Conservation (phyloP, 1,284 basidiomycete species). For the Ganoderma leucocontextum region DNA sequence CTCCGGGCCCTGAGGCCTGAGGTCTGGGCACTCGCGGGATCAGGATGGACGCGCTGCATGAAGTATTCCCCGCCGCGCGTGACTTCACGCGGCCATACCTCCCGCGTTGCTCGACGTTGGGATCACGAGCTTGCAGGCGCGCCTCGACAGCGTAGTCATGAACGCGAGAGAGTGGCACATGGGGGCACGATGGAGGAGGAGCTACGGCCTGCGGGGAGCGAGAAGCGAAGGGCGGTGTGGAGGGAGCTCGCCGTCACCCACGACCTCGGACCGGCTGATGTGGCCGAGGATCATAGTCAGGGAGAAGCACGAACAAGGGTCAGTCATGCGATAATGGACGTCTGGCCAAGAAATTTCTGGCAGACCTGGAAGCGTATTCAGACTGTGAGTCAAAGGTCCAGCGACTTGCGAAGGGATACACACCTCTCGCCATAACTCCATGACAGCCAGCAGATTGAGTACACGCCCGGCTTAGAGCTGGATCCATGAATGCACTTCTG, state of each 20-base stretch:
- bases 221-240: constrained; percentile 20
- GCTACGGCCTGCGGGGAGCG: constrained; percentile 1
- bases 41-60: constrained; percentile 16
- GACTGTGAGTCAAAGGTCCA: neutral
- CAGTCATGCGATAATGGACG: constrained; percentile 32
- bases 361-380: constrained; percentile 21
- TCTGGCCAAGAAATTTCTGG: constrained; percentile 30
- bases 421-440: neutral
- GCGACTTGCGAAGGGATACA: neutral
- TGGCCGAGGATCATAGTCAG: constrained; percentile 29
- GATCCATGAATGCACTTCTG: no score
- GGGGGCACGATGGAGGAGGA: constrained; percentile 32
- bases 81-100: constrained; percentile 17
- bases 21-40: no score
- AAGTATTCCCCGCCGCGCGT: constrained; percentile 20
- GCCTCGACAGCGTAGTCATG: constrained; percentile 23
- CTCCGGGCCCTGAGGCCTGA: no score
- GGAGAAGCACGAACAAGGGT: constrained; percentile 34
- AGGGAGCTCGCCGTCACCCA: constrained; percentile 2
- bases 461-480: no score
- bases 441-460: no score
- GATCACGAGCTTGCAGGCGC: constrained; percentile 14
- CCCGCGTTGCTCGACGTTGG: constrained; percentile 12
- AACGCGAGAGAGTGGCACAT: constrained; percentile 30
- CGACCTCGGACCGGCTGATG: neutral